These are phyloP conservation scores for Lentinula detonsa DNA, from an alignment of 768 basidiomycete species.

Conservation along the genomic window DNA sequence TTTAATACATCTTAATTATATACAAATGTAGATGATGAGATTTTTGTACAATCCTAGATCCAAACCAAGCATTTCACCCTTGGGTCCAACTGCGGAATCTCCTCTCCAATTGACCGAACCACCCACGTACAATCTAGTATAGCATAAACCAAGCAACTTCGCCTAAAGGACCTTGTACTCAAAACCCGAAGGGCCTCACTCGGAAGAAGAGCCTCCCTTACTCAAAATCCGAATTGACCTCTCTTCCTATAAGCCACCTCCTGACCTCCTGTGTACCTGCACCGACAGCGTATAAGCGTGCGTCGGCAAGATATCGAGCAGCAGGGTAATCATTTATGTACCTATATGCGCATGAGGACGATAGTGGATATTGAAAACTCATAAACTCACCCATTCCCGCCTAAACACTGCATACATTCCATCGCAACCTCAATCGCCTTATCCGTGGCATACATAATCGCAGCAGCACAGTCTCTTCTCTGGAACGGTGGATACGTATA, in stretches of 20 bases:
- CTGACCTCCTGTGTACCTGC: slow-evolving; percentile 97
- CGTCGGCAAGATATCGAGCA: slow-evolving; percentile 82
- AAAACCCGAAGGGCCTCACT: too few species aligned
- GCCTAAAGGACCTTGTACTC: too few species aligned
- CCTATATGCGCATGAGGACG: not conserved
- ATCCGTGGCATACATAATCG: slow-evolving; percentile 91
- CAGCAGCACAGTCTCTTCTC: slow-evolving; percentile 86
- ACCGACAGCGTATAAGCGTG: slow-evolving; percentile 87
- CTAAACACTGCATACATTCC: slow-evolving; percentile 90
- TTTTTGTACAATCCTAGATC: too few species aligned
- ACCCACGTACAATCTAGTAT: too few species aligned
- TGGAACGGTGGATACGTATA: not conserved
- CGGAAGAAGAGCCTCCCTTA: not conserved
- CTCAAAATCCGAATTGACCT: slow-evolving; percentile 67
- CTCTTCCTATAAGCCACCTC: slow-evolving; percentile 89
- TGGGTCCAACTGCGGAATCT: too few species aligned
- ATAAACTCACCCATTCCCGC: slow-evolving; percentile 87
- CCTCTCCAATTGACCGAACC: too few species aligned
- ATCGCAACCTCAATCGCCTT: slow-evolving; percentile 86
- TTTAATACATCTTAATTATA: too few species aligned
- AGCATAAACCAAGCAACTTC: too few species aligned
- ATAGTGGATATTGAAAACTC: slow-evolving; percentile 29
- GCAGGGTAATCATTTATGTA: slow-evolving; percentile 70
- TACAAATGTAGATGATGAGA: too few species aligned
- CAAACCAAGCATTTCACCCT: too few species aligned